Percentiles rank a stretch among this genome's conserved stretches.
Evolutionary conservation across 345 rosid genomes (phyloP).

Genomic region (Brassica rapa): DNA sequence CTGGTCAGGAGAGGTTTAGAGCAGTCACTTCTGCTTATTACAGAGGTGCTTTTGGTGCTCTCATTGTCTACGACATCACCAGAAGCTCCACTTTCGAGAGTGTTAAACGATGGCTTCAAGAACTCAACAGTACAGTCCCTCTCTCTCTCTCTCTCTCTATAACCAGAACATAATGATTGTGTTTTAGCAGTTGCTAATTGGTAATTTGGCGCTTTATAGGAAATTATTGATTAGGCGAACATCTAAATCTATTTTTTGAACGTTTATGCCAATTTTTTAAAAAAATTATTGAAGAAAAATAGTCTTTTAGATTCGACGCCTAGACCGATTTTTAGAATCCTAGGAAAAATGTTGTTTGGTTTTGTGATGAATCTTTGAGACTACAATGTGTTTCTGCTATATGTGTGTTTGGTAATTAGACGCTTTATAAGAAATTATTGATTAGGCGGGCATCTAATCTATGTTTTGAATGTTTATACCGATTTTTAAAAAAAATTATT

Average conservation of each 20-base stretch:
- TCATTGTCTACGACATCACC: constrained; percentile 86
- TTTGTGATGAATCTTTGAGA: neutral
- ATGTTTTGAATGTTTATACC: too few relatives aligned
- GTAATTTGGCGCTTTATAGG: too few relatives aligned
- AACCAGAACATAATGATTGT: neutral
- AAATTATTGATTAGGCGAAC: too few relatives aligned
- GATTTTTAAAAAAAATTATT: too few relatives aligned
- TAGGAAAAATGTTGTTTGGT: neutral
- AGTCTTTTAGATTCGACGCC: too few relatives aligned
- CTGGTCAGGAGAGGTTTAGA: constrained; percentile 93
- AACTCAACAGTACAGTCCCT: constrained; percentile 62
- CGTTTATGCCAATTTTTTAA: too few relatives aligned
- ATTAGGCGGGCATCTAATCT: too few relatives aligned
- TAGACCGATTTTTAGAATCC: neutral
- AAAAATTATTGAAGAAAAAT: too few relatives aligned
- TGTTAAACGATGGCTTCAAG: constrained; percentile 88
- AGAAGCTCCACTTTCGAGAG: constrained; percentile 73
- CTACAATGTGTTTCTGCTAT: neutral
- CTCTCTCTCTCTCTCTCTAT: neutral
- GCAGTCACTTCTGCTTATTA: constrained; percentile 97
- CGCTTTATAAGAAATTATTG: too few relatives aligned
- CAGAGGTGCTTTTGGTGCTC: constrained; percentile 91
- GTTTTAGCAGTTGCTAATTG: neutral
- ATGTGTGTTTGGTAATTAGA: neutral
- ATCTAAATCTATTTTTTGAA: too few relatives aligned